Evolutionary conservation across 139 green algal species (phyloP).

Genomic region (Chlamydomonas asymmetrica): DNA sequence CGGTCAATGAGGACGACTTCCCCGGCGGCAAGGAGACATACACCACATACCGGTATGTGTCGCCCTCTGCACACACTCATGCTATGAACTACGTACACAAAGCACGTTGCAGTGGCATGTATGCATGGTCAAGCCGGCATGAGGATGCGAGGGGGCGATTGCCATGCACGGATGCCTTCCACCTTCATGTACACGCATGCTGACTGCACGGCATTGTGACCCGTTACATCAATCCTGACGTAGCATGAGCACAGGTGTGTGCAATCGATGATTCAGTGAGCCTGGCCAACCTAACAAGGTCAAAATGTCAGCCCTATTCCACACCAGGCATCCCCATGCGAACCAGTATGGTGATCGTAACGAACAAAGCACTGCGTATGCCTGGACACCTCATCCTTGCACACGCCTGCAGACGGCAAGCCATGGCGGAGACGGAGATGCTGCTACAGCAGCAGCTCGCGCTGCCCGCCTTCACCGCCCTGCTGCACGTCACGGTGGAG

Average conservation of each 20-base stretch:
- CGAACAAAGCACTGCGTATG: background rate
- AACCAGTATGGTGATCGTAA: background rate
- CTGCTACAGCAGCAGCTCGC: constrained; percentile 12
- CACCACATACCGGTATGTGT: background rate
- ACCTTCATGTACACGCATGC: background rate
- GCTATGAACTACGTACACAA: too few relatives aligned
- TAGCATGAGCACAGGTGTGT: background rate
- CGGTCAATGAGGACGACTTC: background rate
- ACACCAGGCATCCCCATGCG: background rate
- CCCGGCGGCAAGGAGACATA: background rate
- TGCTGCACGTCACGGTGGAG: constrained; percentile 11
- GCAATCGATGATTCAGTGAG: background rate
- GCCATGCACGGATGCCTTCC: too few relatives aligned
- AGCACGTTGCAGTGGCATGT: too few relatives aligned
- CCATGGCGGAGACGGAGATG: constrained; percentile 11
- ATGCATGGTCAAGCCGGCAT: too few relatives aligned
- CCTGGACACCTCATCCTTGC: background rate
- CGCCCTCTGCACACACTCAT: too few relatives aligned
- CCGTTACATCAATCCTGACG: background rate
- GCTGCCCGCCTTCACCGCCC: constrained; percentile 25
- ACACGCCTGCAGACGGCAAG: background rate
- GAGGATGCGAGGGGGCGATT: too few relatives aligned
- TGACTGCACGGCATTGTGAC: background rate
- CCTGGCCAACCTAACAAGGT: background rate
- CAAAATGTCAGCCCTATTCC: too few relatives aligned